A percentile compares a stretch with the other conserved stretches of the same genome.
Evolutionary conservation across 352 stramenopile genomes (phyloP).

Genomic region (Phytopythium sindhum): DNA sequence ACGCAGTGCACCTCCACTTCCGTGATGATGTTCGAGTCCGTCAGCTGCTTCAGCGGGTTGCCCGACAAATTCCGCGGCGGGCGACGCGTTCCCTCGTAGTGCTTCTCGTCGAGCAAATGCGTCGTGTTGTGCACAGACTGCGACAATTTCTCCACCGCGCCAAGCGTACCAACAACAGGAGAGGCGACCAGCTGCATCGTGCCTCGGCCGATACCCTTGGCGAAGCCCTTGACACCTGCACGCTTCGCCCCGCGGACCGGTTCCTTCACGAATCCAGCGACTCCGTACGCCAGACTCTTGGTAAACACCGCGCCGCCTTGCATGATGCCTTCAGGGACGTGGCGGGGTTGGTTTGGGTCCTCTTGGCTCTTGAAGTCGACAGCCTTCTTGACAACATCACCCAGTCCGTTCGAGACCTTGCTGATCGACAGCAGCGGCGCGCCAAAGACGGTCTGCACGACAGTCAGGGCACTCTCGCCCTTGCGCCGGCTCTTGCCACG

Average conservation of each 20-base stretch:
- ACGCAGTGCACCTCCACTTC: conserved; percentile 79
- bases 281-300: conserved; percentile 75
- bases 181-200: conserved; percentile 77
- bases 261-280: conserved; percentile 80
- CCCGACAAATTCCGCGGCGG: conserved; percentile 61
- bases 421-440: conserved; percentile 70
- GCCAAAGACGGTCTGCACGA: conserved; percentile 80
- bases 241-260: conserved; percentile 72
- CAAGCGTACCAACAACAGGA: conserved; percentile 79
- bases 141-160: conserved; percentile 79
- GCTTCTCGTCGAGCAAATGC: conserved; percentile 79
- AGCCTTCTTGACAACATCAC: conserved; percentile 83
- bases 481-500: conserved; percentile 74
- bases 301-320: conserved; percentile 73
- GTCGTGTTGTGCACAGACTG: conserved; percentile 86
- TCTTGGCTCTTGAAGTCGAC: conserved; percentile 83
- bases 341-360: conserved; percentile 54
- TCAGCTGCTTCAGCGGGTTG: conserved; percentile 63
- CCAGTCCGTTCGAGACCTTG: conserved; percentile 82
- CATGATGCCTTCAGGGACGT: conserved; percentile 72
- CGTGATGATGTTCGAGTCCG: conserved; percentile 84
- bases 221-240: conserved; percentile 76
- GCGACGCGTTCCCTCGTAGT: conserved; percentile 70
- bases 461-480: conserved; percentile 74
- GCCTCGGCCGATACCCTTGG: conserved; percentile 73